Evolutionary conservation across 768 basidiomycete species (phyloP).

Genomic region (Hydnomerulius pinastri): DNA sequence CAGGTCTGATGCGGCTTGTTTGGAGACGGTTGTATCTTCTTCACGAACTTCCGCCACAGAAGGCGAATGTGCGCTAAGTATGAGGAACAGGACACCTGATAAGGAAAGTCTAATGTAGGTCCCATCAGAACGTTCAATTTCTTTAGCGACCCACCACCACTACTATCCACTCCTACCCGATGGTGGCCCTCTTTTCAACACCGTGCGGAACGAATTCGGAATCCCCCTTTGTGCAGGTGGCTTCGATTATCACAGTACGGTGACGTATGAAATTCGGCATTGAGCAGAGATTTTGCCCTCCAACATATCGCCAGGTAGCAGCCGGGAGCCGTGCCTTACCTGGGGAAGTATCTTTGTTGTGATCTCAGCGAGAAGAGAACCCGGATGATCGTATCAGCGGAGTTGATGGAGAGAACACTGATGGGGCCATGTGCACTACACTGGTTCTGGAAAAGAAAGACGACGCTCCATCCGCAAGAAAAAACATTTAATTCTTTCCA

Average conservation of each 20-base stretch:
- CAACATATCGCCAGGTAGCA: neutral
- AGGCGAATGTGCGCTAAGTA: too few relatives aligned
- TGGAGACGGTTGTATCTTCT: too few relatives aligned
- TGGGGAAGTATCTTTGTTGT: neutral
- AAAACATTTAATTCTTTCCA: neutral
- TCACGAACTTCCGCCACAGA: too few relatives aligned
- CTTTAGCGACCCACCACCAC: too few relatives aligned
- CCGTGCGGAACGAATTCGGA: too few relatives aligned
- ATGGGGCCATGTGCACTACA: neutral
- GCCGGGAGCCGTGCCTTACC: neutral
- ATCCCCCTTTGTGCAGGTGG: too few relatives aligned
- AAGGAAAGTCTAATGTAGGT: neutral
- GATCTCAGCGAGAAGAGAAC: neutral
- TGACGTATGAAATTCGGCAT: too few relatives aligned
- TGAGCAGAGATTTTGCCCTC: too few relatives aligned
- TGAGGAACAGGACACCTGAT: neutral
- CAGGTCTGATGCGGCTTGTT: too few relatives aligned
- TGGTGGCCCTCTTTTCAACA: too few relatives aligned
- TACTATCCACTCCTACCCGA: too few relatives aligned
- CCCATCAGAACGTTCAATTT: neutral
- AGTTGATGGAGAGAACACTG: neutral
- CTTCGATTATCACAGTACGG: too few relatives aligned
- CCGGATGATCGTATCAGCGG: neutral
- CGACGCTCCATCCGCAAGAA: neutral
- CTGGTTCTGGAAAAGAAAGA: neutral